A percentile compares a stretch with the other conserved stretches of the same genome.
phyloP scores from a whole-genome alignment of 1,139 yeast genomes.

The Geotrichum siamense region DNA sequence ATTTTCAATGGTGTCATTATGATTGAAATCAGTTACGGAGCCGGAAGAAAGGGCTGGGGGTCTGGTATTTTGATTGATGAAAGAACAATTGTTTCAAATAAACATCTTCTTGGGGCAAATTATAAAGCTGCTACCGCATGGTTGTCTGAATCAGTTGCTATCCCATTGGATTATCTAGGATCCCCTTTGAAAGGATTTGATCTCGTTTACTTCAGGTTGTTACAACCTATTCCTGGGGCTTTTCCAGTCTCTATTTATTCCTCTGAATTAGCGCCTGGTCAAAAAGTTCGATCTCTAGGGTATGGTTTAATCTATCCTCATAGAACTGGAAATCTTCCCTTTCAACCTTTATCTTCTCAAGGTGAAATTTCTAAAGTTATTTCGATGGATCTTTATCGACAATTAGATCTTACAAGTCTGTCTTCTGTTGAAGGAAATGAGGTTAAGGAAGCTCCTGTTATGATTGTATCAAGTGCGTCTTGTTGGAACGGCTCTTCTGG shows the following conservation, averaged over 20 bases:
- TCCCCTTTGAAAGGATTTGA: slow-evolving; percentile 36
- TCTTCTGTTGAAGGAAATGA: slow-evolving; percentile 9
- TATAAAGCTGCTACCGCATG: slow-evolving; percentile 26
- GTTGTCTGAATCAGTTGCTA: slow-evolving; percentile 21
- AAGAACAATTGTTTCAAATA: slow-evolving; percentile 39
- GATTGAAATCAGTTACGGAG: slow-evolving; percentile 20
- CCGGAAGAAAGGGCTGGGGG: slow-evolving; percentile 36
- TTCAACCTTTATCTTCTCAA: slow-evolving; percentile 41
- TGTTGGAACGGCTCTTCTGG: slow-evolving; percentile 81
- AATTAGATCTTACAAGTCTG: slow-evolving; percentile 5
- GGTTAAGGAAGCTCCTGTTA: slow-evolving; percentile 27
- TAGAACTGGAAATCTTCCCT: slow-evolving; percentile 18
- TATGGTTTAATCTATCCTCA: slow-evolving; percentile 47
- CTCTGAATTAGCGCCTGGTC: slow-evolving; percentile 29
- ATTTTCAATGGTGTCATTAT: slow-evolving; percentile 23
- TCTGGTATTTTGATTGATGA: slow-evolving; percentile 40
- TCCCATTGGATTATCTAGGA: slow-evolving; percentile 22
- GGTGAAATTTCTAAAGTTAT: slow-evolving; percentile 41
- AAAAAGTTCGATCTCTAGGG: slow-evolving; percentile 45
- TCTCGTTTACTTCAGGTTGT: slow-evolving; percentile 31
- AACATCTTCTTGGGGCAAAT: slow-evolving; percentile 38
- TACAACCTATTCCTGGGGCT: slow-evolving; percentile 16
- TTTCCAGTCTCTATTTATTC: slow-evolving; percentile 18
- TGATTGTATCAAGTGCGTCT: slow-evolving; percentile 50
- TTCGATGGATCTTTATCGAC: slow-evolving; percentile 15